Evolutionary conservation across 495 filamentous ascomycete genomes (phyloP).

Genomic region (Aspergillus wentii): DNA sequence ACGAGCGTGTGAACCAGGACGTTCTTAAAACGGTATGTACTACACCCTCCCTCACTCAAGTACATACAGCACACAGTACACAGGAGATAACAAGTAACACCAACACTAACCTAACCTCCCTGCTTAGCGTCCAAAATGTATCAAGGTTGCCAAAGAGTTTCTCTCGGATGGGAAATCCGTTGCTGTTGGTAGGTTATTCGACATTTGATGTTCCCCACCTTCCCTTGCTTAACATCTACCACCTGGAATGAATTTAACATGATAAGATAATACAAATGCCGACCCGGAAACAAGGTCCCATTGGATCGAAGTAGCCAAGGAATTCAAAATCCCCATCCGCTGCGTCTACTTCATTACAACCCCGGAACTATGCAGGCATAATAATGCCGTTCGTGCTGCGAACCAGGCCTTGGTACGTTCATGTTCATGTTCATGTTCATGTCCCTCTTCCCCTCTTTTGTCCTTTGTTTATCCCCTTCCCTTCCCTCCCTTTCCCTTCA

Average conservation of each 20-base stretch:
- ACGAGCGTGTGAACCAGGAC: slow-evolving; percentile 88
- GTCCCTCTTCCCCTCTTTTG: slow-evolving; percentile 4
- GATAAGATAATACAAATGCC: slow-evolving; percentile 87
- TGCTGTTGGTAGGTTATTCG: slow-evolving; percentile 66
- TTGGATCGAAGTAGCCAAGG: slow-evolving; percentile 71
- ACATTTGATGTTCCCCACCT: slow-evolving; percentile 1
- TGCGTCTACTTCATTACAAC: slow-evolving; percentile 80
- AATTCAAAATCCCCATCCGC: slow-evolving; percentile 68
- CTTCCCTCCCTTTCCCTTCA: no score
- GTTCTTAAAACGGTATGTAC: slow-evolving; percentile 67
- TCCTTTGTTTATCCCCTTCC: slow-evolving; percentile 3
- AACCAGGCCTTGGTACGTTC: slow-evolving; percentile 42
- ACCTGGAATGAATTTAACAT: slow-evolving; percentile 1
- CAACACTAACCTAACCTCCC: slow-evolving; percentile 5
- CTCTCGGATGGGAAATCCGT: slow-evolving; percentile 63
- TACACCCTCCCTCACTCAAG: not conserved
- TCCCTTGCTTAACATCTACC: not conserved
- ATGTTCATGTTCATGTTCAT: not conserved
- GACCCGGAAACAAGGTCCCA: slow-evolving; percentile 65
- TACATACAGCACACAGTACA: no score
- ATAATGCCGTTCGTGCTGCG: slow-evolving; percentile 77
- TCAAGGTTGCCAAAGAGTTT: slow-evolving; percentile 65
- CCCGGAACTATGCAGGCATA: slow-evolving; percentile 75
- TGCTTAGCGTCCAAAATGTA: slow-evolving; percentile 69
- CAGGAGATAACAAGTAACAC: slow-evolving; percentile 3